Base-by-base conservation (phyloP, 352 stramenopile species). In the Phytophthora sojae region DNA sequence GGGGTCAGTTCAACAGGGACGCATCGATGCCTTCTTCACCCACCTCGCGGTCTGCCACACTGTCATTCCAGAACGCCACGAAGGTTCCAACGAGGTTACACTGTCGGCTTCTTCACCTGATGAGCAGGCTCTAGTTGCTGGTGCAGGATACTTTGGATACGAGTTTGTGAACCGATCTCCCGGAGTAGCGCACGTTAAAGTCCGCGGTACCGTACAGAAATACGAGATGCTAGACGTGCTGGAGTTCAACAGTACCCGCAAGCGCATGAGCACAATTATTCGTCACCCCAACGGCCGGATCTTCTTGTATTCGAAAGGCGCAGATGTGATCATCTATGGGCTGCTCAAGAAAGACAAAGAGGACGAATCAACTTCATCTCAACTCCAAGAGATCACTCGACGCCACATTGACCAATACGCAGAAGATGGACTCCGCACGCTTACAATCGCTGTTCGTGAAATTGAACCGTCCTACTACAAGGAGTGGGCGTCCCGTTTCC, bases 21-120 rank as follows among this genome's bases (percentile, higher is more conserved):
- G 82, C 0, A 89, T 93, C 15, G 79, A 95, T 37, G 89, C 73
- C 61, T 98, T 93, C 69, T 97, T 87, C 61, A 90, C 67, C 39
- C 91, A 94, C 68, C 59, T 99, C 19, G 89, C 94, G 0, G 80
- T 98, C 6, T 98, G 94, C 71, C 95, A 99, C 81, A 99, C 97
- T 4, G 97, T 99, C 56, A 98, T 99, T 50, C 96, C 98, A 0
- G 98, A 99, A 79, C 93, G 94, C 79, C 68, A 91, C 85, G 61
- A 93, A 57, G 83, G 82, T 53, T 94, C 86, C 2, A 78, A 56
- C 9, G 75, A 89, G 35, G 65, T 94, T 29, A 92, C 76, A 3
- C 63, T 92, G 17, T 94, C 86, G 0, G 86, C 86, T 23, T 93
- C 88, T 2, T 95, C 85, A 39, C 92, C 90, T 3, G 92, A 98